Base-by-base conservation (phyloP, 257 asterid genomes). In the Schizonepeta tenuifolia region DNA sequence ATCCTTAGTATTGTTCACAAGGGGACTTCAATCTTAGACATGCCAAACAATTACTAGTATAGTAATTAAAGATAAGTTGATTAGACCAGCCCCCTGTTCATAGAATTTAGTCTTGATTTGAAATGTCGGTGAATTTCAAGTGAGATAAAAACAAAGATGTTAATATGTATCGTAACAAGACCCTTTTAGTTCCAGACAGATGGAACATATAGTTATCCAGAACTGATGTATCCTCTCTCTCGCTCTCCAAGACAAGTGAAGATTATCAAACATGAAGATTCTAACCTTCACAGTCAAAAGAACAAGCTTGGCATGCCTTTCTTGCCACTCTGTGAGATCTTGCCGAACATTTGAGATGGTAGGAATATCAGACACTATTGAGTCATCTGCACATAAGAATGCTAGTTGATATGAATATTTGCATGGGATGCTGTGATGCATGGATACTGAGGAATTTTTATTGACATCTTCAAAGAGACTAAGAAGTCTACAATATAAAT, bases 261-360 rank as follows among this genome's bases (percentile, higher is more conserved):
- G 54, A 63, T 65, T 55, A 40, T 40, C 26, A 33, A 9, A 44
- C 18, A 33, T 24, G 17, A 46, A 61, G 9, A 18, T 7, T 20
- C 86, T 70, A 65, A 94, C 98, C 96, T 89, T 89, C 74, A 94
- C 96, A 33, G 93, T 82, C 58, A 83, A 76, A 54, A 91, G 96
- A 65, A 91, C 96, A 87, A 94, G 83, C 75, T 91, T 94, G 44
- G 99, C 99, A 78, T 91, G 97, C 69, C 13, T 89, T 83, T 84
- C 99, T 86, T 94, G 96, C 92, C 93, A 94, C 81, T 88, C 91
- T 46, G 96, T 88, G 75, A 94, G 97, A 86, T 94, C 97, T 83
- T 89, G 97, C 71, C 95, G 85, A 69, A 94, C 86, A 83, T 91
- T 91, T 72, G 99, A 84, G 74, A 88, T 80, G 43, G 91, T 82